Evolutionary conservation across 352 stramenopile species (phyloP).

Genomic region (Phytopythium chamaehyphon): DNA sequence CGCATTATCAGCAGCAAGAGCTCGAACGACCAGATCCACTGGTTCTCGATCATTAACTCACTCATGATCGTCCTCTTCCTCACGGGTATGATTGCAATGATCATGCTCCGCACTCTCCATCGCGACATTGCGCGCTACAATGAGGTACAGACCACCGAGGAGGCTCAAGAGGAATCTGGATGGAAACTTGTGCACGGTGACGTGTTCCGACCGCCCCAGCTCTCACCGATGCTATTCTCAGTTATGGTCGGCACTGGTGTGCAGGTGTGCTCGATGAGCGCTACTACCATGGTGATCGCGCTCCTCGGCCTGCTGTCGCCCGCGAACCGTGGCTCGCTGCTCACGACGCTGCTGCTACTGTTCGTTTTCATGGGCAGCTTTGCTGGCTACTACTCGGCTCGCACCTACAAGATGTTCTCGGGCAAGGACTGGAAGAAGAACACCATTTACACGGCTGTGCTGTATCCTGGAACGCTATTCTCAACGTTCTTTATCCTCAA

Average conservation of each 20-base stretch:
- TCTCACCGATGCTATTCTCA: conserved; percentile 93
- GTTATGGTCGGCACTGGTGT: conserved; percentile 95
- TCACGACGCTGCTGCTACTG: conserved; percentile 96
- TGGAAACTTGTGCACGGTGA: conserved; percentile 97
- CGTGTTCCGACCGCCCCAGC: conserved; percentile 97
- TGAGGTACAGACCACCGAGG: conserved; percentile 92
- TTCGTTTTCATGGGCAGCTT: conserved; percentile 98
- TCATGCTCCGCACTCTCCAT: conserved; percentile 99
- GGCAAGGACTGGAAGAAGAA: conserved; percentile 97
- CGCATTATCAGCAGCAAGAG: conserved; percentile 96
- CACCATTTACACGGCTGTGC: conserved; percentile 93
- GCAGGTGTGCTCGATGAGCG: conserved; percentile 95
- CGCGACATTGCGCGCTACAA: conserved; percentile 98
- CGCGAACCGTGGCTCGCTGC: conserved; percentile 94
- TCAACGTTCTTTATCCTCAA: conserved; percentile 96
- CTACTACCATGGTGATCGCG: conserved; percentile 93
- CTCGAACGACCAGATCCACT: conserved; percentile 98
- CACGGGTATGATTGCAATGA: conserved; percentile 98
- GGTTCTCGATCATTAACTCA: conserved; percentile 99
- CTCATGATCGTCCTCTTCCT: conserved; percentile 99
- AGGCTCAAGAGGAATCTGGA: conserved; percentile 93
- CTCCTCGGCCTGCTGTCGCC: conserved; percentile 95
- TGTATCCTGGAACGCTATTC: conserved; percentile 94
- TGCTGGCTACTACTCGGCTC: conserved; percentile 94
- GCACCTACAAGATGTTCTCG: conserved; percentile 98